A percentile compares a stretch with the other conserved stretches of the same genome.
phyloP scores from a whole-genome alignment of 495 filamentous ascomycete genomes.

The Lepraria neglecta region DNA sequence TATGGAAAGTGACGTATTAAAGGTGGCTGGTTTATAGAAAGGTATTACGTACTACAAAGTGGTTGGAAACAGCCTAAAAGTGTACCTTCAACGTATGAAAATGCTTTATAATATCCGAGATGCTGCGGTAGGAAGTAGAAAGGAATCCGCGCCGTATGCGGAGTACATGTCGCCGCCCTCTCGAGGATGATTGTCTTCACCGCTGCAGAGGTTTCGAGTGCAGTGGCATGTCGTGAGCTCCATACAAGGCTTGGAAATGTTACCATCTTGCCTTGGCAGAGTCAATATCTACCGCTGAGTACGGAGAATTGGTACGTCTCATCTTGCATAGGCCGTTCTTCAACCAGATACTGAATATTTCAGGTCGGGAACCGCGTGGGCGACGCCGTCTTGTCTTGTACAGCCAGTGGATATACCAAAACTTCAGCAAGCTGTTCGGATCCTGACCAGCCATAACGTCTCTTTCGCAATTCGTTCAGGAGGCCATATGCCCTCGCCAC shows the following conservation, averaged over 20 bases:
- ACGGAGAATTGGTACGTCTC: conserved; percentile 17
- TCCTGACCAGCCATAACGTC: conserved; percentile 22
- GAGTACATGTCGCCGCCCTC: too few species aligned
- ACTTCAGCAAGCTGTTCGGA: conserved; percentile 31
- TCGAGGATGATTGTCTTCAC: neutral
- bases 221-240: neutral
- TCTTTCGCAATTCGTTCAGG: conserved; percentile 46
- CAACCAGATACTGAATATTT: neutral
- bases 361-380: conserved; percentile 34
- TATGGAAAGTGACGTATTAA: too few species aligned
- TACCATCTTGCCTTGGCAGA: conserved; percentile 15
- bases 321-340: neutral
- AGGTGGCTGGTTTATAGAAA: too few species aligned
- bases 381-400: conserved; percentile 35
- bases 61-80: too few species aligned
- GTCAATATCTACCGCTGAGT: conserved; percentile 12
- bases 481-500: conserved; percentile 35
- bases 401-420: conserved; percentile 33
- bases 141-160: too few species aligned
- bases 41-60: too few species aligned
- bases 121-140: too few species aligned
- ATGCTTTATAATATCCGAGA: too few species aligned
- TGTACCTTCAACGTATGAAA: too few species aligned
- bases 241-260: neutral
- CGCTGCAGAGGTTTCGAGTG: neutral